phyloP scores from a whole-genome alignment of 441 rosid species.

The Aleurites moluccanus region DNA sequence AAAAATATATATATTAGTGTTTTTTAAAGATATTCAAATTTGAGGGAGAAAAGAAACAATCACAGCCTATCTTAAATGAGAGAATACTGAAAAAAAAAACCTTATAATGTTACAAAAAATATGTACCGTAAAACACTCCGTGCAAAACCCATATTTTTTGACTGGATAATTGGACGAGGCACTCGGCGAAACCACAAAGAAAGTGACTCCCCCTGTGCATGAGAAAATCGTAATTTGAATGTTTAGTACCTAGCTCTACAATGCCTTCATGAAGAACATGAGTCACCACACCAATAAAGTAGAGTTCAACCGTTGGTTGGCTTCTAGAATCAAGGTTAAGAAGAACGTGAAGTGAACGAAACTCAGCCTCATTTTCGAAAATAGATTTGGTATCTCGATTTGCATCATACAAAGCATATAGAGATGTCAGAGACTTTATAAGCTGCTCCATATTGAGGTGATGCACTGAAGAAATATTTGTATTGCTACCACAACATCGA shows the following conservation, averaged over 20 bases:
- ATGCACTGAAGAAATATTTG: slow-evolving; percentile 54
- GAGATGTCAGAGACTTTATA: slow-evolving; percentile 61
- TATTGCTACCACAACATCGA: slow-evolving; percentile 33
- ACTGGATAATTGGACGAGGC: slow-evolving; percentile 51
- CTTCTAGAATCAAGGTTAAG: slow-evolving; percentile 67
- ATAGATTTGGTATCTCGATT: slow-evolving; percentile 41
- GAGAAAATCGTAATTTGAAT: slow-evolving; percentile 17
- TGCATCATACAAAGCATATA: slow-evolving; percentile 71
- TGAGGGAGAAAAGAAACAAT: neutral
- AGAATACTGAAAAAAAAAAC: neutral
- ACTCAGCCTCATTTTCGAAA: slow-evolving; percentile 66
- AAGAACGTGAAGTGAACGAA: slow-evolving; percentile 72
- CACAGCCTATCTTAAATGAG: neutral
- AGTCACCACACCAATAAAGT: slow-evolving; percentile 21
- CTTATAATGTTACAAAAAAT: neutral
- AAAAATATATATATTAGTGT: neutral
- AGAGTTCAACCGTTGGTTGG: slow-evolving; percentile 55
- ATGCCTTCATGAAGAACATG: slow-evolving; percentile 6
- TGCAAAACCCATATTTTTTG: slow-evolving; percentile 75
- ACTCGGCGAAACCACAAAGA: slow-evolving; percentile 69
- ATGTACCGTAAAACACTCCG: slow-evolving; percentile 63
- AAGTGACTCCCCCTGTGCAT: slow-evolving; percentile 77
- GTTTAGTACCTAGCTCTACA: slow-evolving; percentile 6
- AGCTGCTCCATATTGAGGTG: slow-evolving; percentile 92
- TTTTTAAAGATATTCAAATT: neutral